Conservation (phyloP, 1,284 basidiomycete species). For the Mycosarcoma mackinlayi region DNA sequence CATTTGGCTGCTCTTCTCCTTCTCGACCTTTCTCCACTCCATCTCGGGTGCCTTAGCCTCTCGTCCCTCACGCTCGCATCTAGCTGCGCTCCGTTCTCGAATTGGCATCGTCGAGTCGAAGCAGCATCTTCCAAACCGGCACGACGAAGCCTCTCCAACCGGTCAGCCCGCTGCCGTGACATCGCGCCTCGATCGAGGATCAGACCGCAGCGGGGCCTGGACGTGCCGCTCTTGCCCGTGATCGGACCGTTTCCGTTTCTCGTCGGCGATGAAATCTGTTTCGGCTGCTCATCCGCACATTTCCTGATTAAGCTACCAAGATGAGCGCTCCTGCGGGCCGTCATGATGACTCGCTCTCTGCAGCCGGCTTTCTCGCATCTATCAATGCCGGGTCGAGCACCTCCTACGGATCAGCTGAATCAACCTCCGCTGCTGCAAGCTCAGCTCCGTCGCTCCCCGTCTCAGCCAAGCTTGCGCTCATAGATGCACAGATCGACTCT, state of each 20-base stretch:
- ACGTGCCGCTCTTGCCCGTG: neutral
- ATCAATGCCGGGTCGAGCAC: constrained; percentile 45
- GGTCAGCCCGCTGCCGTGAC: neutral
- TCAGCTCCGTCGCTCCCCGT: constrained; percentile 38
- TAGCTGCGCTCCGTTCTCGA: neutral
- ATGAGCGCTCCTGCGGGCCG: constrained; percentile 21
- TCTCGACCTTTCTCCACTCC: neutral
- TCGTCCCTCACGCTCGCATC: too few relatives aligned
- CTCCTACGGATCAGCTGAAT: constrained; percentile 9
- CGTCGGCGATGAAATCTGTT: constrained; percentile 13
- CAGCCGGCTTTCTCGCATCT: constrained; percentile 41
- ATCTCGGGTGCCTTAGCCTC: too few relatives aligned
- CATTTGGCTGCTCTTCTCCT: neutral
- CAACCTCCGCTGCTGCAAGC: constrained; percentile 10
- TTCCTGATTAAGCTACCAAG: neutral
- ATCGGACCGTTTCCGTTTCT: neutral
- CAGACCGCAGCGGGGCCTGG: neutral
- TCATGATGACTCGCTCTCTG: constrained; percentile 30
- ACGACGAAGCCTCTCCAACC: neutral
- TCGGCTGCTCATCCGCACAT: neutral
- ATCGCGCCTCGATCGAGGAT: neutral
- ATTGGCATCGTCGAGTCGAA: neutral
- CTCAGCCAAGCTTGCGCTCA: constrained; percentile 47
- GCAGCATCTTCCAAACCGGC: neutral
- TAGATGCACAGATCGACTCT: constrained; percentile 51